Conservation (phyloP, 2,329 filamentous ascomycete species). For the Dactylellina drechsleri region DNA sequence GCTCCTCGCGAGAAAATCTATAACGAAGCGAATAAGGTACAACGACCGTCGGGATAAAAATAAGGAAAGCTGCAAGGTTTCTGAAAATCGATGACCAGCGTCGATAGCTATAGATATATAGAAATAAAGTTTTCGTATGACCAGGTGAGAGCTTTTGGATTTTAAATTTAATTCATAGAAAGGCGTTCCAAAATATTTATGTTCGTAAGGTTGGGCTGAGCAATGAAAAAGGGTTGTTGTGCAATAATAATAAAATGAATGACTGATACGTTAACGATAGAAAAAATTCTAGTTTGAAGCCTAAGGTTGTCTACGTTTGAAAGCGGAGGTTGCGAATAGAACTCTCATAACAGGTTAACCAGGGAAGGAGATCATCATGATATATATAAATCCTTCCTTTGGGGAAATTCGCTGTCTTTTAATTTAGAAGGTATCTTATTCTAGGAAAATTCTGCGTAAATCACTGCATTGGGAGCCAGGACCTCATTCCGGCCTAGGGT, state of each 20-base stretch:
- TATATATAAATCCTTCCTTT: constrained; percentile 52
- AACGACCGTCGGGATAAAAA: neutral
- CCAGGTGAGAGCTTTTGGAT: neutral
- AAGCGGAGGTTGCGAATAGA: constrained; percentile 42
- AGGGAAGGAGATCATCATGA: constrained; percentile 46
- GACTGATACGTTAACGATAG: constrained; percentile 53
- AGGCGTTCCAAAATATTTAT: constrained; percentile 38
- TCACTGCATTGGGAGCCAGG: constrained; percentile 52
- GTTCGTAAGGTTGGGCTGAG: constrained; percentile 27
- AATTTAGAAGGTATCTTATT: constrained; percentile 55
- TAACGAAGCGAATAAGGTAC: neutral
- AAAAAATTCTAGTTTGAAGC: constrained; percentile 48
- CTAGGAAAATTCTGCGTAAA: constrained; percentile 52
- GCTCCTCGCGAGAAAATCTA: constrained; percentile 9
- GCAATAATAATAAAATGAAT: constrained; percentile 41
- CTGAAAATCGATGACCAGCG: constrained; percentile 48
- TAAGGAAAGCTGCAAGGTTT: neutral
- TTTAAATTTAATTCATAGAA: constrained; percentile 25
- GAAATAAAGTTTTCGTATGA: neutral
- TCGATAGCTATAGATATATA: constrained; percentile 31
- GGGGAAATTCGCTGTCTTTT: constrained; percentile 50
- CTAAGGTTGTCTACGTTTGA: constrained; percentile 34
- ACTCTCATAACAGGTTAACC: constrained; percentile 23
- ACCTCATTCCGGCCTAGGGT: constrained; percentile 54
- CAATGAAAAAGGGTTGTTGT: constrained; percentile 21